Evolutionary conservation across 768 basidiomycete species (phyloP), one percentile per base, ranked within the genome.

Genomic region (Zangia roseola): DNA sequence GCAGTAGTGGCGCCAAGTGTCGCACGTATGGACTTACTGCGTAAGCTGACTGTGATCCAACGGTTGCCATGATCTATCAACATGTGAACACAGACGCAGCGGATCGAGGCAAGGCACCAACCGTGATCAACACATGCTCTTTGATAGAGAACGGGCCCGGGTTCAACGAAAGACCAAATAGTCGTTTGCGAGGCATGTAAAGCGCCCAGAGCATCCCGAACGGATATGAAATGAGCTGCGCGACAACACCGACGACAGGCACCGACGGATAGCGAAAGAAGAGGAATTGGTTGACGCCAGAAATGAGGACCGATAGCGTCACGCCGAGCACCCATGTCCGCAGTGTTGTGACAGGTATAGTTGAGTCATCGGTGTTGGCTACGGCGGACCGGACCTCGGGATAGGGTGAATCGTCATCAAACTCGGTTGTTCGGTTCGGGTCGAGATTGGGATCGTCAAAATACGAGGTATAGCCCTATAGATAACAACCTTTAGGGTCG

Each of bases 61-160:
- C 81, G 36, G 75, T 72, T 1, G 83, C 83, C 84, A 84, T 67
- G 31, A 69, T 65, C 65, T 69, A 43, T 64, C 33, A 65, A 59
- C 10, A 65, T 61, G 42, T 71, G 64, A 69, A 33, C 23, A 37
- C 21, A 60, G 58, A 20, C 74, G 70, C 2, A 67, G 4, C 21
- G 2, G 63, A 20, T 69, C 69, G 70, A 68, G 39, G 50, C 48
- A 34, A 34, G 17, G 39, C 30, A 57, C 75, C 55, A 46, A 84
- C 77, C 36, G 81, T 82, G 49, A 82, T 74, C 49, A 83, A 63
- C 26, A 88, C 88, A 62, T 88, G 85, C 57, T 89, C 86, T 61
- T 89, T 90, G 63, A 88, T 80, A 2, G 78, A 77, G 68, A 90
- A 90, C 2, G 80, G 84, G 23, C 88, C 88, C 0, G 88, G 87